Base-by-base conservation (phyloP, 768 basidiomycete species). In the Trametes cingulata region DNA sequence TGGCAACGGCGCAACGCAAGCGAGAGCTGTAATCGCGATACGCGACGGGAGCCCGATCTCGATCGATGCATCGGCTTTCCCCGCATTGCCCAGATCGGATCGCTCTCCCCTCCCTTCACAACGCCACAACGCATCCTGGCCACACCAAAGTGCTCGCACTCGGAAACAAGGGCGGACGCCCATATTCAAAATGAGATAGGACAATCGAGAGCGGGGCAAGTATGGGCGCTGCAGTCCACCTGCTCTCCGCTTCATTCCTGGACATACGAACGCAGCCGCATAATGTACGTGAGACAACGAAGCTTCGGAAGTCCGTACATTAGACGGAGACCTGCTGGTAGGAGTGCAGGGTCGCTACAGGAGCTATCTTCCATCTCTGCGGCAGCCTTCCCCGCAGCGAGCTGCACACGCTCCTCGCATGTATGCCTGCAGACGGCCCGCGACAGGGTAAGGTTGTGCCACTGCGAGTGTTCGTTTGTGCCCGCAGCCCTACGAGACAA, bases 41-140 rank as follows among this genome's bases (percentile, higher is more conserved):
- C 43, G 49, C 60, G 60, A 52, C 49, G 42, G 7, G 20, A 14
- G 13, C 55, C 55, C 37, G 43, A 56, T 56, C 50, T 25, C 60
- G 60, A 61, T 61, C 50, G 54, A 54, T 56, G 35, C 46, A 46
- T 52, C 60, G 60, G 60, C 53, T 46, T 52, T 56, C 60, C 60
- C 60, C 54, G 60, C 59, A 51, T 39, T 51, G 3, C 39, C 49
- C 48, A 56, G 54, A 61, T 61, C 43, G 48, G 60, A 61, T 61
- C 60, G 59, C 17, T 20, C 24, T 27, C 39, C 37, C 29, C 54
- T 24, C 59, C 35, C 46, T 54, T 55, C 47, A 53, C 47, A 47
- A 43, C 52, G 47, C 35, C 54, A 56, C 60, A 49, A 27, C 40
- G 51, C 54, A 36, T 50, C 36, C 51, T 41, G 15, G 10, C 43